These are phyloP conservation scores for Neofusicoccum cordaticola DNA, from an alignment of 2,329 filamentous ascomycete species.

Conservation along the genomic window DNA sequence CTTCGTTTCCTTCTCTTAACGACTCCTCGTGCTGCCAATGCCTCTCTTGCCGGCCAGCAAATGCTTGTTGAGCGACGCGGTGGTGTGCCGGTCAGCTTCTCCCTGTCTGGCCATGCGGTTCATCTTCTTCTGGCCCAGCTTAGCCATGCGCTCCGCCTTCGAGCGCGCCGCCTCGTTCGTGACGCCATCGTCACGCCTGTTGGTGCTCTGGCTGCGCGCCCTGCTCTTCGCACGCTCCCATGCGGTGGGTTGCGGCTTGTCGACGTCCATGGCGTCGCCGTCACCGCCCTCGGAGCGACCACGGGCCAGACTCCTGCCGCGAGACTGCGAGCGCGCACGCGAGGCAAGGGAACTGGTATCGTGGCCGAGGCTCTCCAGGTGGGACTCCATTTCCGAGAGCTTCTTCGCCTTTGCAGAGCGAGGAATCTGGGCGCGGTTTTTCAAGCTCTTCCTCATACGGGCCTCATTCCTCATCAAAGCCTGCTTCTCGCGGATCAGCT, in stretches of 20 bases:
- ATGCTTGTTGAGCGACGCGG: conserved; percentile 81
- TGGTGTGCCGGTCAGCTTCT: conserved; percentile 89
- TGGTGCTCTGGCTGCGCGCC: conserved; percentile 61
- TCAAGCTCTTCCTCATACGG: conserved; percentile 91
- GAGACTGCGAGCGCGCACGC: conserved; percentile 67
- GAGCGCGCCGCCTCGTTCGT: conserved; percentile 62
- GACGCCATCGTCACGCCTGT: conserved; percentile 76
- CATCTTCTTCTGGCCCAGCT: conserved; percentile 96
- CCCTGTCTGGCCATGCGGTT: conserved; percentile 96
- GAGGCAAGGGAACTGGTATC: conserved; percentile 73
- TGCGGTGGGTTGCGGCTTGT: conserved; percentile 30
- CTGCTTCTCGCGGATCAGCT: conserved; percentile 93
- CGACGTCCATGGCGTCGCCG: conserved; percentile 70
- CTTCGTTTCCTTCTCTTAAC: conserved; percentile 21
- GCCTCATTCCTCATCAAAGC: conserved; percentile 89
- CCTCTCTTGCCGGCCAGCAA: conserved; percentile 89
- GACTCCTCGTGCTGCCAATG: conserved; percentile 79
- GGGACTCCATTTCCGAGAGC: conserved; percentile 80
- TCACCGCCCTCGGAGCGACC: conserved; percentile 52
- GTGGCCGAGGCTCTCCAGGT: conserved; percentile 80
- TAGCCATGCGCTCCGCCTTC: conserved; percentile 83
- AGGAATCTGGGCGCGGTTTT: conserved; percentile 94
- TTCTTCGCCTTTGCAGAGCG: conserved; percentile 77
- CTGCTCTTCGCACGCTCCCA: conserved; percentile 67
- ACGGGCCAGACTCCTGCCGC: conserved; percentile 68